Base-by-base conservation (phyloP, 2,329 filamentous ascomycete species). In the Colletotrichum sp. region DNA sequence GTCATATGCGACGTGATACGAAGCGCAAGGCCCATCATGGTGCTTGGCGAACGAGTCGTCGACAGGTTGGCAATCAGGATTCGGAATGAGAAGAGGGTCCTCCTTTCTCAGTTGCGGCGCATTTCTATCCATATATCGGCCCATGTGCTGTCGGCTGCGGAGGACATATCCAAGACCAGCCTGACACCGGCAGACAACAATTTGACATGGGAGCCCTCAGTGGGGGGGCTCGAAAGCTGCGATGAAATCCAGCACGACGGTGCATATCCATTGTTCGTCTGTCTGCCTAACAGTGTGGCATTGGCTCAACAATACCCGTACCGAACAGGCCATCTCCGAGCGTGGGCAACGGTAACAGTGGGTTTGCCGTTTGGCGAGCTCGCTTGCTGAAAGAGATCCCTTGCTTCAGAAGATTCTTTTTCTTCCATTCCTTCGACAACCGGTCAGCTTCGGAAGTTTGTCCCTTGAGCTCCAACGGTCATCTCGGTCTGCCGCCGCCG, bases 361-460 rank as follows among this genome's bases (percentile, higher is more conserved):
- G 65, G 43, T 52, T 71, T 36, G 28, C 21, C 28, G 68, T 62
- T 62, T 74, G 28, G 36, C 62, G 56, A 38, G 38, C 67, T 74
- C 61, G 68, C 68, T 66, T 66, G 68, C 67, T 63, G 58, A 38
- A 16, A 55, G 28, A 36, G 12, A 38, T 69, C 73, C 73, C 73
- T 75, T 75, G 73, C 72, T 58, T 68, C 63, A 63, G 69, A 73
- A 64, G 34, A 34, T 64, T 75, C 63, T 63, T 59, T 75, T 63
- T 26, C 63, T 73, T 73, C 73, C 59, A 68, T 75, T 75, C 73
- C 73, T 59, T 59, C 36, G 38, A 68, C 32, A 34, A 26, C 66
- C 26, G 32, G 32, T 32, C 34, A 38, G 56, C 56, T 24, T 69
- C 67, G 66, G 63, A 64, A 43, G 63, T 30, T 24, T n/a, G 24